A percentile compares a stretch with the other conserved stretches of the same genome.
Conservation (phyloP, 257 asterid genomes). For the Ligustrum vulgare region DNA sequence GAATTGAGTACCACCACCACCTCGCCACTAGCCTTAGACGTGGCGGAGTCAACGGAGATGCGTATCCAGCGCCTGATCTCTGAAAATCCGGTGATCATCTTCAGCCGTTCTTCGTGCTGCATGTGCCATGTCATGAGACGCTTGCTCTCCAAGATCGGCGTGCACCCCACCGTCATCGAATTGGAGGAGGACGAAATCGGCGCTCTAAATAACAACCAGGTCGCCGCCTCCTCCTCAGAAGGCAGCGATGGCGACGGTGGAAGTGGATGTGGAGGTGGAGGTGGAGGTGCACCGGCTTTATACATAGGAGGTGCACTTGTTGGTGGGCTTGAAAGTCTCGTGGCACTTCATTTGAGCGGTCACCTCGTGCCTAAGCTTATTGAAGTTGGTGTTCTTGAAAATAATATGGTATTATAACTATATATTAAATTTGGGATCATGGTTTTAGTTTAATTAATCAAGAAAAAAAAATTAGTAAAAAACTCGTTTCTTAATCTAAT, state of each 20-base stretch:
- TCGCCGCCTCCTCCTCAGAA: constrained; percentile 13
- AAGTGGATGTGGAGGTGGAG: background rate
- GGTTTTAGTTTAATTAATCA: background rate
- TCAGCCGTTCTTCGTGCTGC: constrained; percentile 85
- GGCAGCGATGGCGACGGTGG: background rate
- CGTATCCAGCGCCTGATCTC: constrained; percentile 76
- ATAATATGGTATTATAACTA: constrained; percentile 36
- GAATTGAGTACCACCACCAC: constrained; percentile 54
- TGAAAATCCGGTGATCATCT: constrained; percentile 83
- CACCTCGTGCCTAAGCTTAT: constrained; percentile 84
- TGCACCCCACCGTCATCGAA: constrained; percentile 83
- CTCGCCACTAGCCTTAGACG: constrained; percentile 73
- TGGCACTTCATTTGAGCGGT: constrained; percentile 78
- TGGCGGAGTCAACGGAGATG: constrained; percentile 67
- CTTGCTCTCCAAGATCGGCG: constrained; percentile 69
- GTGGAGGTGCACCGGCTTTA: constrained; percentile 57
- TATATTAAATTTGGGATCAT: constrained; percentile 22
- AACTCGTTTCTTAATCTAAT: background rate
- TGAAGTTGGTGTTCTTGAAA: constrained; percentile 70
- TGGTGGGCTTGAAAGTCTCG: constrained; percentile 80
- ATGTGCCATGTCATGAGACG: constrained; percentile 94
- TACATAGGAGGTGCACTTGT: constrained; percentile 85
- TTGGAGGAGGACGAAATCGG: constrained; percentile 86
- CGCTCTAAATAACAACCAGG: constrained; percentile 26
- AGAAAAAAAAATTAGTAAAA: background rate